Evolutionary conservation across 805 yeast species (phyloP).

Genomic region (Lachancea lanzarotensis): DNA sequence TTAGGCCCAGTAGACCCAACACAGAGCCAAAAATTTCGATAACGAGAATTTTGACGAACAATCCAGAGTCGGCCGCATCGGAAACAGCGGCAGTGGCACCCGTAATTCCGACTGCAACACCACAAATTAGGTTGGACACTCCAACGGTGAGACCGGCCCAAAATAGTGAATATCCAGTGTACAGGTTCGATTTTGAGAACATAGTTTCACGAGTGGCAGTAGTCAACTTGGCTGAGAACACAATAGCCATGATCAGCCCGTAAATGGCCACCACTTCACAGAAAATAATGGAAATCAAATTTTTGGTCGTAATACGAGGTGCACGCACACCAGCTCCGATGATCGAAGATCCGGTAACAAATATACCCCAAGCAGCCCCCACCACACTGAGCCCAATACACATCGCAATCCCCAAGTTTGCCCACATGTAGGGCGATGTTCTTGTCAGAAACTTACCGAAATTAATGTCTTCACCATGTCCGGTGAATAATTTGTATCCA

Average conservation of each 20-base stretch:
- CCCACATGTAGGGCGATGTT: constrained; percentile 97
- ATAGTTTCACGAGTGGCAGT: constrained; percentile 57
- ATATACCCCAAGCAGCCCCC: constrained; percentile 99
- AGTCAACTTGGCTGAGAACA: constrained; percentile 81
- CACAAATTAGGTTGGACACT: constrained; percentile 86
- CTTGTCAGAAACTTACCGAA: constrained; percentile 80
- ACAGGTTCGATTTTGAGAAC: constrained; percentile 75
- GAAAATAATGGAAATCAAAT: constrained; percentile 91
- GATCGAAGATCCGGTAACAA: constrained; percentile 88
- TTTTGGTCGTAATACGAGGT: constrained; percentile 95
- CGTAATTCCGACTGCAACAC: constrained; percentile 93
- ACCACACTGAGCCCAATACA: constrained; percentile 93
- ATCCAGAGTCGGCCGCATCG: constrained; percentile 93
- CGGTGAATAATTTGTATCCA: constrained; percentile 59
- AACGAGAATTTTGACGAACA: constrained; percentile 92
- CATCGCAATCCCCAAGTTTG: constrained; percentile 75
- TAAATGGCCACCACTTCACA: constrained; percentile 99
- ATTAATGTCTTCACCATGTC: constrained; percentile 86
- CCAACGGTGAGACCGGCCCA: constrained; percentile 99
- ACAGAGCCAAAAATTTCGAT: constrained; percentile 97
- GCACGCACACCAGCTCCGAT: constrained; percentile 98
- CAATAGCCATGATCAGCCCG: constrained; percentile 96
- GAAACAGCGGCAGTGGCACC: constrained; percentile 98
- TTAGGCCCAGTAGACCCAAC: constrained; percentile 89
- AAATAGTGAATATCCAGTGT: constrained; percentile 90